Conservation (phyloP, 768 basidiomycete genomes). For the Sporobolomyces pararoseus region DNA sequence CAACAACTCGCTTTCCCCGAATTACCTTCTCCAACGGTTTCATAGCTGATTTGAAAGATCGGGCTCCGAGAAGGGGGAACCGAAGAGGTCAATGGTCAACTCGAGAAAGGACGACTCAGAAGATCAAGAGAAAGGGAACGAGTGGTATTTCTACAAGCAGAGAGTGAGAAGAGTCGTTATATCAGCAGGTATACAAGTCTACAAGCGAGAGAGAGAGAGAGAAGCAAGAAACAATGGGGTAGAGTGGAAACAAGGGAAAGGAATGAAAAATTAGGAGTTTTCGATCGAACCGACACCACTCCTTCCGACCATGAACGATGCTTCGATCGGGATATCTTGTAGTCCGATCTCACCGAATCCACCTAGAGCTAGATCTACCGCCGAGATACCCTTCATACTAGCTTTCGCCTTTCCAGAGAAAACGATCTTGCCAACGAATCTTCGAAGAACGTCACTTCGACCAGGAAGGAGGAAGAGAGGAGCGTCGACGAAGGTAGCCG, state of each 20-base stretch:
- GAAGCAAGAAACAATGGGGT: no score
- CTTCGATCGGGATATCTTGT: conserved; percentile 37
- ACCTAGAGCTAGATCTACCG: conserved; percentile 24
- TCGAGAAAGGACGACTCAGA: no score
- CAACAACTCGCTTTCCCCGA: no score
- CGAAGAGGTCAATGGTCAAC: no score
- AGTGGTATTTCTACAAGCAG: no score
- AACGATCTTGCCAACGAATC: conserved; percentile 36
- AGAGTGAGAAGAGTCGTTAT: neutral
- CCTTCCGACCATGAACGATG: conserved; percentile 26
- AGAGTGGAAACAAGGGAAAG: neutral
- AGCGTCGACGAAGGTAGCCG: conserved; percentile 36
- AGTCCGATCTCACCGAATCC: conserved; percentile 36
- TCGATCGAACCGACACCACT: conserved; percentile 6
- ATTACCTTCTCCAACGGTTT: no score
- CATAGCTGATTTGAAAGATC: no score
- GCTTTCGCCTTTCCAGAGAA: conserved; percentile 29
- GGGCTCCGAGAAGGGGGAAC: no score
- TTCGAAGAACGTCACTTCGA: conserved; percentile 21
- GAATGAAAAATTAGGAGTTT: neutral
- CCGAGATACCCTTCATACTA: conserved; percentile 32
- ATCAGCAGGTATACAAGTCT: neutral
- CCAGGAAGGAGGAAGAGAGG: conserved; percentile 40
- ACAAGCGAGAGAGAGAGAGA: neutral
- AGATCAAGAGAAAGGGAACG: no score